phyloP scores from a whole-genome alignment of 2,329 filamentous ascomycete species.

The Coccinonectria pachysandricola region DNA sequence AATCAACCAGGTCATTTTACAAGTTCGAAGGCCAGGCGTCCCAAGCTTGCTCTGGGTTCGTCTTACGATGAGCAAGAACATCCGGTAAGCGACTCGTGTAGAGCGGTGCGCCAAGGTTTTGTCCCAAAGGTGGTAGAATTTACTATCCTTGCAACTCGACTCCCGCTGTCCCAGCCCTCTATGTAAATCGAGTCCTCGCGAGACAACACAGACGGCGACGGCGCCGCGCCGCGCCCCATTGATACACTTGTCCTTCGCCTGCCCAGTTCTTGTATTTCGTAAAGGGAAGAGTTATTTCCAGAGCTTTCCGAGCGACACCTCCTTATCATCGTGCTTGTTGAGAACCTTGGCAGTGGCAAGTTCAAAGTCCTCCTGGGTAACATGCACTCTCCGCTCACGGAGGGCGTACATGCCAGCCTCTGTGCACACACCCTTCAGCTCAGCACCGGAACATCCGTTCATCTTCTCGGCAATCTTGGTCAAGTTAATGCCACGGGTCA shows the following conservation, averaged over 20 bases:
- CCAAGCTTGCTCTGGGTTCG: too few relatives aligned
- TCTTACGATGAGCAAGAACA: too few relatives aligned
- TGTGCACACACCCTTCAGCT: constrained; percentile 97
- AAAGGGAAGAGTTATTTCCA: constrained; percentile 42
- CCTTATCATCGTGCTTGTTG: constrained; percentile 99
- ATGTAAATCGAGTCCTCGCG: constrained; percentile 13
- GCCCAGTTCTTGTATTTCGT: too few relatives aligned
- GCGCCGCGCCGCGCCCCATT: too few relatives aligned
- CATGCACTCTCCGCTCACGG: constrained; percentile 88
- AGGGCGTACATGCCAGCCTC: constrained; percentile 98
- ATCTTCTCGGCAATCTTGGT: constrained; percentile 99
- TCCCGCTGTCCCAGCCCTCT: constrained; percentile 19
- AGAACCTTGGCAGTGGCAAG: constrained; percentile 97
- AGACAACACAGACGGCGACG: constrained; percentile 11
- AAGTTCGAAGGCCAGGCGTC: too few relatives aligned
- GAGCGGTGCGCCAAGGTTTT: too few relatives aligned
- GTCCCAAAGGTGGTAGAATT: too few relatives aligned
- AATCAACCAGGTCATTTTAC: too few relatives aligned
- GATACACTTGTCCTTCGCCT: too few relatives aligned
- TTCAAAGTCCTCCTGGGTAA: constrained; percentile 98
- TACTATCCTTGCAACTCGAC: constrained; percentile 25
- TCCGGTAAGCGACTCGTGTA: too few relatives aligned
- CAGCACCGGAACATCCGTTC: constrained; percentile 96
- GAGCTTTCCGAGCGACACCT: constrained; percentile 79
- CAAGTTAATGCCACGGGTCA: constrained; percentile 93